Evolutionary conservation across 2,329 filamentous ascomycete genomes (phyloP), one percentile per base, ranked within the genome.

Genomic region (Hypoxylon sp.): DNA sequence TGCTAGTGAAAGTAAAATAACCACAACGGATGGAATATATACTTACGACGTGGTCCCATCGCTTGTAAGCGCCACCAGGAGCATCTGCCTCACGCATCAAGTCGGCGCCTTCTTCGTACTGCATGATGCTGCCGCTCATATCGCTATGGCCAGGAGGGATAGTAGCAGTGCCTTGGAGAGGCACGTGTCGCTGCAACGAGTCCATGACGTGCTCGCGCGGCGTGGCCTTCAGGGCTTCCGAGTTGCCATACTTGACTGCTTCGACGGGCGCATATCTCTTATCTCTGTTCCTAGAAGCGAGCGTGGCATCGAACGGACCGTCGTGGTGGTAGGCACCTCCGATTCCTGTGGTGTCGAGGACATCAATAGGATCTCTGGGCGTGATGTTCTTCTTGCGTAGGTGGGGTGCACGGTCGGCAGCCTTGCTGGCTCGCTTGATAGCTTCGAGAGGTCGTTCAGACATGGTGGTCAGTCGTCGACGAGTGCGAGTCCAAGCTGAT

Each of bases 91-190:
- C 91, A 46, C 88, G 82, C 88, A 93, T 92, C 71, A 97, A 79
- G 69, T 97, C 92, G 2, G 88, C 83, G n/a, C 92, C 92, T 69
- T 97, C 92, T 68, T 91, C 80, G 68, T 97, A 97, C 23, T 87
- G 65, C 79, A 96, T 91, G 9, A 83, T 77, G 49, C 86, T 82
- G 2, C 93, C 93, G 52, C 84, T 81, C 15, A 83, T 75, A 71
- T 96, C 92, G 1, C 76, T 75, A 66, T 82, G 76, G 18, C 93
- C 92, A 0, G 89, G 86, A 1, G 93, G 90, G n/a, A 95, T 83
- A 15, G 79, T 79, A 1, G 92, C 90, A 0, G 88, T 88, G 2
- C 92, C 93, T 69, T 96, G 90, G 0, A 97, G 79, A 0, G 94
- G 94, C 11, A 90, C 84, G 69, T 95, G 90, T 63, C 81, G 85